Evolutionary conservation across 306 rosid species (phyloP).

Genomic region (Ceratonia siliqua): DNA sequence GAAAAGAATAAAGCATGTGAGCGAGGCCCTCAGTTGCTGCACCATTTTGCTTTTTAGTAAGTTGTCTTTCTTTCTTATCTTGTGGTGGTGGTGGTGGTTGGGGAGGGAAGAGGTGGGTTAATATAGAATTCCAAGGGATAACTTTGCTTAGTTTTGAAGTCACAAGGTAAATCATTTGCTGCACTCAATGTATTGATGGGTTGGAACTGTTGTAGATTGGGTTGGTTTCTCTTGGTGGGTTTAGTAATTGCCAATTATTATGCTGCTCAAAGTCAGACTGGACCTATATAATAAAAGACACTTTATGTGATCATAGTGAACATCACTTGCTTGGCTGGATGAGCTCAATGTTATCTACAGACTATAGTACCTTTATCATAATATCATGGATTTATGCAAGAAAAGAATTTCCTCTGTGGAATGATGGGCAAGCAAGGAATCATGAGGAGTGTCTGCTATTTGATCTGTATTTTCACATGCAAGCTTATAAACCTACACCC

Average conservation of each 20-base stretch:
- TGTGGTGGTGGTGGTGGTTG: slow-evolving; percentile 3
- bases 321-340: slow-evolving; percentile 34
- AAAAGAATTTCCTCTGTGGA: slow-evolving; percentile 27
- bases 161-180: slow-evolving; percentile 48
- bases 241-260: slow-evolving; percentile 39
- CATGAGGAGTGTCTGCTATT: slow-evolving; percentile 8
- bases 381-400: not conserved
- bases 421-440: slow-evolving; percentile 41
- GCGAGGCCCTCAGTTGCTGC: slow-evolving; percentile 37
- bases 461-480: slow-evolving; percentile 25
- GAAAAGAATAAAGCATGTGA: slow-evolving; percentile 50
- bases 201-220: slow-evolving; percentile 32
- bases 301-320: slow-evolving; percentile 29
- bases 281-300: slow-evolving; percentile 25
- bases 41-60: slow-evolving; percentile 39
- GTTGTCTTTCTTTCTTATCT: slow-evolving; percentile 34
- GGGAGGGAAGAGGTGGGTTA: slow-evolving; percentile 1
- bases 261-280: slow-evolving; percentile 38
- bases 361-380: slow-evolving; percentile 13
- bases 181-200: slow-evolving; percentile 39
- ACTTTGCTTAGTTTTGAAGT: slow-evolving; percentile 74
- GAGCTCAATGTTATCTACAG: slow-evolving; percentile 8
- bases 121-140: slow-evolving; percentile 34
- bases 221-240: slow-evolving; percentile 39
- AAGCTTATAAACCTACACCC: not conserved